phyloP scores from a whole-genome alignment of 441 rosid genomes.

The Syzygium syzygioides region DNA sequence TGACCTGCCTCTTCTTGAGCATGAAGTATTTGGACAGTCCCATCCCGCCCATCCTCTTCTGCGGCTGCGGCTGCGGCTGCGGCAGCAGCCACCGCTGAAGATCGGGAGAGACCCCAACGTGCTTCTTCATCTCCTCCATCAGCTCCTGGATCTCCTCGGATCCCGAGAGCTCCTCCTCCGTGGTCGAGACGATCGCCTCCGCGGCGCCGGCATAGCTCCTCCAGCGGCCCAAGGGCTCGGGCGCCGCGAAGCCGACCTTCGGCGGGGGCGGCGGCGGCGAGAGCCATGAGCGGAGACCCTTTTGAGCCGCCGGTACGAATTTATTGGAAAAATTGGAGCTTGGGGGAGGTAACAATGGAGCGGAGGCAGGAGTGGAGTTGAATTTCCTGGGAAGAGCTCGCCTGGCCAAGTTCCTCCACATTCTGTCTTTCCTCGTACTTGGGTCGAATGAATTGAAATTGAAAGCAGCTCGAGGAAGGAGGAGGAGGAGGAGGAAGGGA shows the following conservation, averaged over 20 bases:
- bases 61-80: conserved; percentile 18
- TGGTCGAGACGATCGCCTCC: conserved; percentile 38
- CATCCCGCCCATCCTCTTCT: conserved; percentile 54
- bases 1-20: conserved; percentile 60
- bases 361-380: conserved; percentile 19
- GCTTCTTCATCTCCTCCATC: conserved; percentile 32
- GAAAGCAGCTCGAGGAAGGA: neutral
- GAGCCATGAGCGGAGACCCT: neutral
- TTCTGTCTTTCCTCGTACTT: neutral
- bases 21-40: conserved; percentile 36
- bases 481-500: neutral
- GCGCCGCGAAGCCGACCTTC: conserved; percentile 1
- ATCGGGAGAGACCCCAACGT: conserved; percentile 21
- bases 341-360: neutral
- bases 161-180: conserved; percentile 64
- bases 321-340: conserved; percentile 3
- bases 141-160: conserved; percentile 60
- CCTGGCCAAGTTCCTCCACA: conserved; percentile 72
- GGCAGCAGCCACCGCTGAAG: conserved; percentile 9
- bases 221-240: neutral
- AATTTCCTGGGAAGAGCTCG: conserved; percentile 35
- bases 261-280: neutral
- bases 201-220: conserved; percentile 51
- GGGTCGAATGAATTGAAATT: neutral
- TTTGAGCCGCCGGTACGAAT: conserved; percentile 6